Percentiles rank a stretch among this genome's conserved stretches.
Evolutionary conservation across 371 early-diverging fungal species (phyloP).

Genomic region (Choanephora cucurbitarum): DNA sequence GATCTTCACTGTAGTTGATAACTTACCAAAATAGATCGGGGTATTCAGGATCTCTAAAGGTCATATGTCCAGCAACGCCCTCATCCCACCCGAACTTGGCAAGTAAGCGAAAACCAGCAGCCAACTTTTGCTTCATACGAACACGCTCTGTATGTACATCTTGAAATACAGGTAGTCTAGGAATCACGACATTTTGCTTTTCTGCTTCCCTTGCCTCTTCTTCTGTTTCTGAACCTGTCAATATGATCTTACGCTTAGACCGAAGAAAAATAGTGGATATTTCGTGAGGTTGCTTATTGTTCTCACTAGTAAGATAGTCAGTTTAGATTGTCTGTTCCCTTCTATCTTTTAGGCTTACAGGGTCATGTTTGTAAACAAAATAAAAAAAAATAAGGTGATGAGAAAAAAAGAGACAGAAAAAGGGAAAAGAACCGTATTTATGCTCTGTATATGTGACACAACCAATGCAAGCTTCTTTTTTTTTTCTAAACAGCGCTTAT

Average conservation of each 20-base stretch:
- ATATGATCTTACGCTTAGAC: slow-evolving; percentile 36
- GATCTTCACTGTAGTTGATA: too few species aligned
- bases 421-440: too few species aligned
- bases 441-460: too few species aligned
- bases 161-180: slow-evolving; percentile 36
- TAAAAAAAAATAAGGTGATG: too few species aligned
- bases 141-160: slow-evolving; percentile 51
- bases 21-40: slow-evolving; percentile 57
- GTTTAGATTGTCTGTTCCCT: too few species aligned
- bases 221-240: slow-evolving; percentile 49
- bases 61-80: slow-evolving; percentile 63
- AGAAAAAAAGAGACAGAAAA: too few species aligned
- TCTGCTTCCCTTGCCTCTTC: slow-evolving; percentile 49
- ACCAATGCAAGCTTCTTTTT: too few species aligned
- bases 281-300: background rate
- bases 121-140: slow-evolving; percentile 61
- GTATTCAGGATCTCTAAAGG: slow-evolving; percentile 62
- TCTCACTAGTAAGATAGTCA: too few species aligned
- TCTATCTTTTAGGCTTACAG: too few species aligned
- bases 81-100: slow-evolving; percentile 61
- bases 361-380: too few species aligned
- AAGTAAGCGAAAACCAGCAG: slow-evolving; percentile 61
- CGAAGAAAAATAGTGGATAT: slow-evolving; percentile 18
- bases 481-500: too few species aligned
- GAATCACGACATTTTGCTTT: slow-evolving; percentile 39